Evolutionary conservation across 495 filamentous ascomycete genomes (phyloP).

Genomic region (Polyplosphaeria fusca): DNA sequence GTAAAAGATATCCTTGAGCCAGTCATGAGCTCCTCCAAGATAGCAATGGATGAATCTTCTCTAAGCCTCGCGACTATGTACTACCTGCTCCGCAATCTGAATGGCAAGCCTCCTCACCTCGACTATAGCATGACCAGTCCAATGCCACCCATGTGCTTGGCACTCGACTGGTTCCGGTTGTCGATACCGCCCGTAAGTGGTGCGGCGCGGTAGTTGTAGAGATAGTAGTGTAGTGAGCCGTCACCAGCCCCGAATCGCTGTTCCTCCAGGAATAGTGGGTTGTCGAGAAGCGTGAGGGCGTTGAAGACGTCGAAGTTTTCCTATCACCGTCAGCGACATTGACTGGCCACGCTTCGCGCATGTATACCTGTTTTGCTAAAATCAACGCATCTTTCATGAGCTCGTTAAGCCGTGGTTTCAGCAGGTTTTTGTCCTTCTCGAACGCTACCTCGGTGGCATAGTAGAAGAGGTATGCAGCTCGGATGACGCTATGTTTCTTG

Average conservation of each 20-base stretch:
- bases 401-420: slow-evolving; percentile 68
- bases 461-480: slow-evolving; percentile 93
- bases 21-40: too few relatives aligned
- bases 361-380: slow-evolving; percentile 69
- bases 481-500: slow-evolving; percentile 69
- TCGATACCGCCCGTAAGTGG: slow-evolving; percentile 81
- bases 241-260: slow-evolving; percentile 94
- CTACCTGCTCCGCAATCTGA: too few relatives aligned
- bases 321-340: slow-evolving; percentile 34
- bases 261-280: slow-evolving; percentile 83
- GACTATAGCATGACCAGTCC: slow-evolving; percentile 83
- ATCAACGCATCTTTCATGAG: slow-evolving; percentile 84
- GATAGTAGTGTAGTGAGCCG: slow-evolving; percentile 89
- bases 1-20: too few relatives aligned
- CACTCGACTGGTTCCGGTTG: slow-evolving; percentile 68
- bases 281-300: slow-evolving; percentile 87
- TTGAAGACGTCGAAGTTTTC: slow-evolving; percentile 95
- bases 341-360: background rate
- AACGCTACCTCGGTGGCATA: slow-evolving; percentile 87
- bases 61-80: too few relatives aligned
- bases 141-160: slow-evolving; percentile 73
- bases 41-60: too few relatives aligned
- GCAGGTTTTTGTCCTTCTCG: slow-evolving; percentile 46
- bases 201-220: slow-evolving; percentile 90
- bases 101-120: too few relatives aligned